Evolutionary conservation across 768 basidiomycete species (phyloP), one percentile per base, ranked within the genome.

Genomic region (Mycena latifolia): DNA sequence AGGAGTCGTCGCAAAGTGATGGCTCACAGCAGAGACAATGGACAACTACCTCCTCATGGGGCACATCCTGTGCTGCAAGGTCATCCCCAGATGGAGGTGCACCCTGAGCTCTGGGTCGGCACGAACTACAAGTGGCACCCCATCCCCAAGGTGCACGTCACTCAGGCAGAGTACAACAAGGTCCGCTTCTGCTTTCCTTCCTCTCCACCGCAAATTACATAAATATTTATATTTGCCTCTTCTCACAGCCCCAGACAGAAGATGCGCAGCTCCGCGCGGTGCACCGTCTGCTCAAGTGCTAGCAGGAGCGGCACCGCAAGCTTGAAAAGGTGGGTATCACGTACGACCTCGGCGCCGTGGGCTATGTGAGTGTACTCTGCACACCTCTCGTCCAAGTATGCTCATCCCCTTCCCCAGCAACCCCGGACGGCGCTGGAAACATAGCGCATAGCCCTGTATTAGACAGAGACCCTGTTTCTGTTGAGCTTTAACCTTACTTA

Each of bases 11-110:
- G n/a, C n/a, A n/a, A n/a, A n/a, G n/a, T n/a, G n/a, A n/a, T n/a
- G n/a, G n/a, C n/a, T n/a, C n/a, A n/a, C n/a, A n/a, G 92, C 93
- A 2, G 98, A 99, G 74, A 99, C 97, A 47, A 99, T 99, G 98
- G 90, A 99, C 84, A 99, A 98, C 81, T 99, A 98, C 78, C 86
- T 99, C 41, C 84, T 99, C 69, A 88, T 92, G 85, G 96, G 97
- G 9, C 97, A 98, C 75, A 92, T 99, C 68, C 85, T 99, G 60
- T 88, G 87, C 47, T 99, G 97, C 83, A 92, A 94, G 78, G 78
- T 96, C 55, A 89, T 99, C 64, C 95, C 98, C 43, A 89, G 71
- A 94, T 96, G 27, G 78, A 96, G 66, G 88, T 99, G 1, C 97
- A 99, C 76, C 93, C 96, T 15, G 89, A 97, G 74, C 79, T 99